phyloP scores from a whole-genome alignment of 805 yeast genomes.

The Starmerella etchellsii region DNA sequence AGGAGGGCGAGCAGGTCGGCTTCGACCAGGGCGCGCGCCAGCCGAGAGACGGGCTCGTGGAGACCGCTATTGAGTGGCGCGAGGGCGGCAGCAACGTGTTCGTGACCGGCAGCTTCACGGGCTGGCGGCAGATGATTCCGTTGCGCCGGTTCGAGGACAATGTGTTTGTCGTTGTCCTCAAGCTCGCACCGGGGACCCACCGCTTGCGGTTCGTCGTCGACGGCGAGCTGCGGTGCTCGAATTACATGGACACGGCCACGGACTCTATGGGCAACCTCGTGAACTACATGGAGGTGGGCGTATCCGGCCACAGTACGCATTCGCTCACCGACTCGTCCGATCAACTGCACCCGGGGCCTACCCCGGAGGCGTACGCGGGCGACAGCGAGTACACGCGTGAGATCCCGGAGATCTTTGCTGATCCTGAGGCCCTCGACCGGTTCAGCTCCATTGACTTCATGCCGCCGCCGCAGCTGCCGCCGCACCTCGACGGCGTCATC shows the following conservation, averaged over 20 bases:
- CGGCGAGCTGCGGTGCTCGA: slow-evolving; percentile 80
- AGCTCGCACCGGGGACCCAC: slow-evolving; percentile 74
- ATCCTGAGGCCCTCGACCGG: slow-evolving; percentile 34
- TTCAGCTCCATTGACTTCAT: slow-evolving; percentile 34
- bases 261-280: slow-evolving; percentile 95
- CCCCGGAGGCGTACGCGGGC: slow-evolving; percentile 8
- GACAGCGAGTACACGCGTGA: slow-evolving; percentile 39
- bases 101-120: slow-evolving; percentile 94
- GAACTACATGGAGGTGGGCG: slow-evolving; percentile 47
- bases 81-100: slow-evolving; percentile 95
- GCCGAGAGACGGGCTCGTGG: slow-evolving; percentile 19
- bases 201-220: slow-evolving; percentile 88
- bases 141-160: slow-evolving; percentile 35
- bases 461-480: slow-evolving; percentile 94
- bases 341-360: neutral
- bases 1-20: slow-evolving; percentile 24
- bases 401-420: slow-evolving; percentile 33
- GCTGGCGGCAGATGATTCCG: slow-evolving; percentile 97
- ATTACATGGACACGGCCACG: slow-evolving; percentile 87
- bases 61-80: slow-evolving; percentile 45
- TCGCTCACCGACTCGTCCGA: slow-evolving; percentile 2
- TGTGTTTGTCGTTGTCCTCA: slow-evolving; percentile 25
- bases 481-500: slow-evolving; percentile 88
- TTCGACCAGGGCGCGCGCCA: slow-evolving; percentile 8
- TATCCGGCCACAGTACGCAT: slow-evolving; percentile 9